These are phyloP conservation scores for Fusarium caatingaense DNA, from an alignment of 2,329 filamentous ascomycete genomes.

Conservation along the genomic window DNA sequence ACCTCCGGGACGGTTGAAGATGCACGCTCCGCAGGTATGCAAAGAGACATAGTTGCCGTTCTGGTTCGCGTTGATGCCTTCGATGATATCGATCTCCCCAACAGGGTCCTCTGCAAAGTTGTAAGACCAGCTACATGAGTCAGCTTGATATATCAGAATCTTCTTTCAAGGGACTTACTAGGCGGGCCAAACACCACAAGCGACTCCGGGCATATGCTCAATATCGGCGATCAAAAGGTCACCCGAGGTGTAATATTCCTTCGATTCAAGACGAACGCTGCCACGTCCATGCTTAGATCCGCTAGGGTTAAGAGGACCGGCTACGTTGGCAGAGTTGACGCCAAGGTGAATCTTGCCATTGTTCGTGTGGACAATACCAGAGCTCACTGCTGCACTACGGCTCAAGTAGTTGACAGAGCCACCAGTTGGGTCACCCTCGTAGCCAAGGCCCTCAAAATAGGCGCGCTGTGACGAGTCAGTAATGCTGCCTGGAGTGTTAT, in stretches of 20 bases:
- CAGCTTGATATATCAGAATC: not conserved
- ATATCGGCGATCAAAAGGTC: constrained; percentile 21
- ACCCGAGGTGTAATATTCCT: constrained; percentile 18
- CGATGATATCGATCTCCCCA: constrained; percentile 24
- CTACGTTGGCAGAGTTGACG: constrained; percentile 6
- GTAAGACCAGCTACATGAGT: constrained; percentile 14
- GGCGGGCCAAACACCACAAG: constrained; percentile 20
- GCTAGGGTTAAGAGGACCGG: not conserved
- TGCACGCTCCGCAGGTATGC: constrained; percentile 20
- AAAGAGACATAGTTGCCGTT: constrained; percentile 16
- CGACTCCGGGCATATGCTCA: constrained; percentile 21
- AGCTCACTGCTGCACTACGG: constrained; percentile 4
- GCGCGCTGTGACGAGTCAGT: not conserved
- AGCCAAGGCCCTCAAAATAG: constrained; percentile 8
- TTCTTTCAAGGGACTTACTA: not conserved
- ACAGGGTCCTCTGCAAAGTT: constrained; percentile 23
- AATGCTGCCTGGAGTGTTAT: fast-evolving
- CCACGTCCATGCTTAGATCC: constrained; percentile 7
- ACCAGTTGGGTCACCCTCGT: constrained; percentile 13
- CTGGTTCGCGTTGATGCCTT: constrained; percentile 14
- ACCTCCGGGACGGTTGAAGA: constrained; percentile 12
- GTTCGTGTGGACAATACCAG: constrained; percentile 10
- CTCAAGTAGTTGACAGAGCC: constrained; percentile 25
- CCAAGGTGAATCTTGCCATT: constrained; percentile 19
- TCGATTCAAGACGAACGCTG: constrained; percentile 21